Conservation (phyloP, 176 grass and related monocot genomes). For the Ensete glaucum region DNA sequence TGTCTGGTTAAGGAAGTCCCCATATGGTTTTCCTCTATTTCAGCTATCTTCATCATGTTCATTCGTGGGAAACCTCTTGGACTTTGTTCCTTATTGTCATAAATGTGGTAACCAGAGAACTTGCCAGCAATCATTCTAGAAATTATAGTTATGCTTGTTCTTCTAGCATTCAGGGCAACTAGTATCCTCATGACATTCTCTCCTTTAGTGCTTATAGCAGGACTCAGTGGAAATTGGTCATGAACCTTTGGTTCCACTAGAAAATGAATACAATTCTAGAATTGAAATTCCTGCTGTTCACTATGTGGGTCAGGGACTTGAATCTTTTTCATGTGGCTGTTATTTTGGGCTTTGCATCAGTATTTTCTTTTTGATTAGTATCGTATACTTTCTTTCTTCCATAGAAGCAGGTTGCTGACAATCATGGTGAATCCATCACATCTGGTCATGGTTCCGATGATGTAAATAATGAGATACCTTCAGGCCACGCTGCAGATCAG, state of each 20-base stretch:
- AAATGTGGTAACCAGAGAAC: not conserved
- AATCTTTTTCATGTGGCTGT: not conserved
- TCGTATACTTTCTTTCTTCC: not conserved
- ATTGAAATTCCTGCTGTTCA: slow-evolving; percentile 16
- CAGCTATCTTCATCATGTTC: not conserved
- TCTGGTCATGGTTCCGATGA: slow-evolving; percentile 27
- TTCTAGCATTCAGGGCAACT: not conserved
- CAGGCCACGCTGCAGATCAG: slow-evolving; percentile 28
- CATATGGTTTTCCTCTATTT: not conserved
- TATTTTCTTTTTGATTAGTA: not conserved
- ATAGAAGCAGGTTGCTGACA: slow-evolving; percentile 29
- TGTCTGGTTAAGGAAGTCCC: not conserved
- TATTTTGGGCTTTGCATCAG: no score
- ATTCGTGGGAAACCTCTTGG: not conserved
- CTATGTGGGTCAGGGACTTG: not conserved
- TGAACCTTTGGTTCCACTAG: not conserved
- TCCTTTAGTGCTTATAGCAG: slow-evolving; percentile 1
- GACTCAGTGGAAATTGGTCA: not conserved
- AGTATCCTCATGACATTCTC: not conserved
- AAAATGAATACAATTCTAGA: slow-evolving; percentile 21
- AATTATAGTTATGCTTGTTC: not conserved
- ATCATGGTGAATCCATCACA: slow-evolving; percentile 34
- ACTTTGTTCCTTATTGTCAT: not conserved
- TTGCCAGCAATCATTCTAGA: not conserved
- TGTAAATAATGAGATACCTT: slow-evolving; percentile 24